Conservation (phyloP, 192 early-diverging fungal species). For the Glomus cerebriforme region DNA sequence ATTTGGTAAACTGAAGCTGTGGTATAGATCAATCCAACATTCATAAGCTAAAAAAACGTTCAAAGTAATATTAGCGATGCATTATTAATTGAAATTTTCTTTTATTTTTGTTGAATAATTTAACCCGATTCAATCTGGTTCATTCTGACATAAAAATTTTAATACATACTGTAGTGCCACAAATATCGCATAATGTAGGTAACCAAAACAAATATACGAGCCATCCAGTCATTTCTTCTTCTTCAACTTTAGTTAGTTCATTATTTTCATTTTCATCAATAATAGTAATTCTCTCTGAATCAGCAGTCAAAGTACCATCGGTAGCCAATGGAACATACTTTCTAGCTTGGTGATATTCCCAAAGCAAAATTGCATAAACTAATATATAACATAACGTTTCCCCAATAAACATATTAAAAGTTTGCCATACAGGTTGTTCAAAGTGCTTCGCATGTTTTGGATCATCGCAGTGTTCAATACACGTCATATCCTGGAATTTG, state of each 20-base stretch:
- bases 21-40: constrained; percentile 92
- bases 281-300: constrained; percentile 2
- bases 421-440: constrained; percentile 99
- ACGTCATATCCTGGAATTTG: constrained; percentile 81
- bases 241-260: constrained; percentile 27
- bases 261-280: constrained; percentile 1
- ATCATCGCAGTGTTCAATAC: constrained; percentile 87
- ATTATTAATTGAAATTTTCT: neutral
- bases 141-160: neutral
- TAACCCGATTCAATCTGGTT: neutral
- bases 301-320: constrained; percentile 30
- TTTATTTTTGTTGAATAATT: neutral
- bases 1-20: constrained; percentile 93
- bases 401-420: constrained; percentile 96
- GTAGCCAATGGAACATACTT: constrained; percentile 33
- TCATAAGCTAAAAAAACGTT: constrained; percentile 74
- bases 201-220: constrained; percentile 66
- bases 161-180: constrained; percentile 67
- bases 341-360: constrained; percentile 34
- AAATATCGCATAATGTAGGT: constrained; percentile 82
- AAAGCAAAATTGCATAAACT: constrained; percentile 53
- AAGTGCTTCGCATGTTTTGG: constrained; percentile 68
- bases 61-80: neutral
- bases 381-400: constrained; percentile 80
- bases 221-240: constrained; percentile 58